Evolutionary conservation across 2,329 filamentous ascomycete genomes (phyloP), one percentile per base, ranked within the genome.

Genomic region (Tolypocladium sp.): DNA sequence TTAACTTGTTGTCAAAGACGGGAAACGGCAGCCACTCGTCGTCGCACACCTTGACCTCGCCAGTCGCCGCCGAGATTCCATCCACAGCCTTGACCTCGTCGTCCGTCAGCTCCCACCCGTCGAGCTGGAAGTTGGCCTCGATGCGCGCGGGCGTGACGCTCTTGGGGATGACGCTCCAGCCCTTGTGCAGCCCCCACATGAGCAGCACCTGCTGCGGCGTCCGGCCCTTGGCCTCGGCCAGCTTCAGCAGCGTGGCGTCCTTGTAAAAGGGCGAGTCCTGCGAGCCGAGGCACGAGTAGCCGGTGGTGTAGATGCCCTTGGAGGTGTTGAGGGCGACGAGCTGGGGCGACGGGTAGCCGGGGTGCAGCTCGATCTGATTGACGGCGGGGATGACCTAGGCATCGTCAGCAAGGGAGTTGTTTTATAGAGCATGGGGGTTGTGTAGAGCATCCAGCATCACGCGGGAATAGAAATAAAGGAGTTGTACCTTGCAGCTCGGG

Each of bases 161-260:
- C 82, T 96, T 96, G 68, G 91, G 91, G 67, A 96, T 91, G 57
- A 96, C 90, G 64, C 85, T 89, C 79, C 87, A 91, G 60, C 88
- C 90, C 70, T 91, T 86, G 72, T 89, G 84, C 58, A 95, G 76
- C 63, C 90, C 91, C 90, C 91, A 96, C 67, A 86, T 79, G 63
- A 96, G 76, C 67, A 94, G 76, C 57, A 92, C 83, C 79, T 95
- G 89, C 77, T 92, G 87, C 12, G 83, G 79, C 17, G 86, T 85
- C 78, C 86, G 86, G 69, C 82, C 82, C 77, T 89, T 89, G 64
- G 73, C 75, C 70, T 86, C 76, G 38, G 88, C 88, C 56, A 91
- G 76, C 61, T 79, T 74, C 60, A 81, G 76, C 33, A 92, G 78
- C 22, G 81, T 83, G 64, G 80, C 69, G 74, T 91, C 85, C 71